phyloP scores from a whole-genome alignment of 2,329 filamentous ascomycete species.

The Tolypocladium cylindrosporum region DNA sequence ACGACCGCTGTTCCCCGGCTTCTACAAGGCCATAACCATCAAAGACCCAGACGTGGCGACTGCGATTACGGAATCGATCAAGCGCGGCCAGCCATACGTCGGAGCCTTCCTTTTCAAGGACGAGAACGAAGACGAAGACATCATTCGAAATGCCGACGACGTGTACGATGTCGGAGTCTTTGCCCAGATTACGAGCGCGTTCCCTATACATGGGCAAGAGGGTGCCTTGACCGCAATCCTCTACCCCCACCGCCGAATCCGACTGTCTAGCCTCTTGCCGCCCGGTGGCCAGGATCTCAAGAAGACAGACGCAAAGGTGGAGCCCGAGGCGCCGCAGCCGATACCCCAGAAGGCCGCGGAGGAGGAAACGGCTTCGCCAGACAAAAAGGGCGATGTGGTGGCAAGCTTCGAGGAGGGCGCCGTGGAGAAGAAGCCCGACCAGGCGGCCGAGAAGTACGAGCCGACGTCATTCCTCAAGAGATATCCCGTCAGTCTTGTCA shows the following conservation, averaged over 20 bases:
- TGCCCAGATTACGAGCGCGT: slow-evolving; percentile 93
- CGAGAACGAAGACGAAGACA: slow-evolving; percentile 84
- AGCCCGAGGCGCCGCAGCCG: slow-evolving; percentile 43
- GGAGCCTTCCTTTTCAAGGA: slow-evolving; percentile 97
- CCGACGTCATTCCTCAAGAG: slow-evolving; percentile 85
- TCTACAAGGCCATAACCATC: slow-evolving; percentile 98
- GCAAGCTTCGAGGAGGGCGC: slow-evolving; percentile 88
- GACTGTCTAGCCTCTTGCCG: slow-evolving; percentile 72
- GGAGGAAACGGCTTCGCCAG: slow-evolving; percentile 37
- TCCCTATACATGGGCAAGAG: slow-evolving; percentile 80
- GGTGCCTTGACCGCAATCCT: slow-evolving; percentile 83
- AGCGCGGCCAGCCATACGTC: slow-evolving; percentile 92
- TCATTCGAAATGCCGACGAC: slow-evolving; percentile 82
- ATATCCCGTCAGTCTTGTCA: slow-evolving; percentile 87
- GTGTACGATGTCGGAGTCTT: slow-evolving; percentile 96
- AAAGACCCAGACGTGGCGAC: slow-evolving; percentile 83
- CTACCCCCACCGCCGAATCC: slow-evolving; percentile 91
- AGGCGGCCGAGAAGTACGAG: slow-evolving; percentile 55
- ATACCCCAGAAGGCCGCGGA: slow-evolving; percentile 45
- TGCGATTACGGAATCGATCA: slow-evolving; percentile 93
- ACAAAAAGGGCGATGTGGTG: slow-evolving; percentile 87
- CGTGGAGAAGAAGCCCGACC: slow-evolving; percentile 48
- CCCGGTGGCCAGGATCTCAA: slow-evolving; percentile 46
- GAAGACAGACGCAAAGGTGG: slow-evolving; percentile 39
- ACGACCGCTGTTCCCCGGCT: slow-evolving; percentile 88